These are phyloP conservation scores for Talaromyces sp. DNA, from an alignment of 2,329 filamentous ascomycete genomes.

Conservation along the genomic window DNA sequence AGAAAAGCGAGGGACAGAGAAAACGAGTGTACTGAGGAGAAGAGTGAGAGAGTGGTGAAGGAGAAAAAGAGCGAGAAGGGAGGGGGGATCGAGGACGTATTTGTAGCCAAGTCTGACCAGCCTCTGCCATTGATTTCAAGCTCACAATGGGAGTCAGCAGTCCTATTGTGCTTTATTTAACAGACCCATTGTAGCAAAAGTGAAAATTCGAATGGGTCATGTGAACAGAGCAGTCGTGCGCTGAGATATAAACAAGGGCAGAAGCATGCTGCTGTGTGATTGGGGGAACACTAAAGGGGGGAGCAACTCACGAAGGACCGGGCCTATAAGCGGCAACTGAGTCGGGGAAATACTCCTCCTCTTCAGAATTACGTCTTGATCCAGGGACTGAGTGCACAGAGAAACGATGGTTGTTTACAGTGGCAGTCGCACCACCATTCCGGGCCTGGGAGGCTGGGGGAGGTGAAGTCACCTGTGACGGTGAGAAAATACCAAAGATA, in stretches of 20 bases:
- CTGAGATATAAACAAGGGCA: conserved; percentile 1
- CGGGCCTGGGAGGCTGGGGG: conserved; percentile 59
- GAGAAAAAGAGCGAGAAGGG: conserved; percentile 5
- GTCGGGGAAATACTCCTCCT: conserved; percentile 75
- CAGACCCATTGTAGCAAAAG: background rate
- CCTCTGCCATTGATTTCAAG: conserved; percentile 1
- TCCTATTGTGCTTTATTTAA: conserved; percentile 2
- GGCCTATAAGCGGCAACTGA: conserved; percentile 63
- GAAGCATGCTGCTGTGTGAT: background rate
- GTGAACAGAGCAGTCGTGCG: conserved; percentile 7
- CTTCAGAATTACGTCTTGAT: conserved; percentile 84
- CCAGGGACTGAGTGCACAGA: conserved; percentile 83
- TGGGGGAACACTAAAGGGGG: background rate
- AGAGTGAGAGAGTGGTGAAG: background rate
- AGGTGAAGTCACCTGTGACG: conserved; percentile 78
- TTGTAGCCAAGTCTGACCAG: conserved; percentile 6
- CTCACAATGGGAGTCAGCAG: background rate
- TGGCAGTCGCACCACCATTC: conserved; percentile 40
- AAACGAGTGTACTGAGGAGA: background rate
- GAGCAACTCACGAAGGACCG: conserved; percentile 72
- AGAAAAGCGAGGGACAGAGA: background rate
- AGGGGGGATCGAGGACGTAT: conserved; percentile 1
- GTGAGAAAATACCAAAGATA: conserved; percentile 68
- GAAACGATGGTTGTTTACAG: conserved; percentile 60
- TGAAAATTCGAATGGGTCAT: background rate